Conservation (phyloP, 768 basidiomycete genomes). For the Chalciporus piperatus region DNA sequence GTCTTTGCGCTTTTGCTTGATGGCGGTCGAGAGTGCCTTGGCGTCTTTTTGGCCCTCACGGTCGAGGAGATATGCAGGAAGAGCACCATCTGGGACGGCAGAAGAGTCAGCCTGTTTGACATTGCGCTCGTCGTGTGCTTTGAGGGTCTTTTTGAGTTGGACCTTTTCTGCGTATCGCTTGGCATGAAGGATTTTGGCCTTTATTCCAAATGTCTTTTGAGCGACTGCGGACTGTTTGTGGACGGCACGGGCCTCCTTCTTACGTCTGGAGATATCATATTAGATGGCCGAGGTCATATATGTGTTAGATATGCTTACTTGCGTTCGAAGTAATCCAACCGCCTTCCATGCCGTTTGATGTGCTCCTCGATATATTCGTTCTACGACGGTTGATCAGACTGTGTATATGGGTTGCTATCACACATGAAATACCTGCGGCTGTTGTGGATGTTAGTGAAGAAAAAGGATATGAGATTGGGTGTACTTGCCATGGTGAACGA, state of each 20-base stretch:
- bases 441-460: slow-evolving; percentile 15
- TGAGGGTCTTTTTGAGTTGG: slow-evolving; percentile 98
- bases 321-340: slow-evolving; percentile 93
- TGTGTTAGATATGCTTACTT: slow-evolving; percentile 54
- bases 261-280: slow-evolving; percentile 52
- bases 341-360: slow-evolving; percentile 93
- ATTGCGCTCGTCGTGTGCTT: slow-evolving; percentile 98
- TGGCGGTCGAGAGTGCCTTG: slow-evolving; percentile 90
- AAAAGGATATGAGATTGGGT: background rate
- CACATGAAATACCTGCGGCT: slow-evolving; percentile 61
- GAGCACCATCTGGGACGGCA: slow-evolving; percentile 81
- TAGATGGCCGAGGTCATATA: background rate
- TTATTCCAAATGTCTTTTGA: slow-evolving; percentile 93
- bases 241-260: slow-evolving; percentile 73
- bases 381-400: slow-evolving; percentile 39
- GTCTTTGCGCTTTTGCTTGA: slow-evolving; percentile 99
- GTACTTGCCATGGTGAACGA: slow-evolving; percentile 28
- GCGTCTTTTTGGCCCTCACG: slow-evolving; percentile 98
- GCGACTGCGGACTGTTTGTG: slow-evolving; percentile 79
- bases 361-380: slow-evolving; percentile 99
- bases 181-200: slow-evolving; percentile 97
- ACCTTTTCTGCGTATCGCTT: slow-evolving; percentile 97
- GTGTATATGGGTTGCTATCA: background rate
- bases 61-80: slow-evolving; percentile 94
- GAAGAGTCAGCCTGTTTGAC: slow-evolving; percentile 90